Percentiles rank a stretch among this genome's conserved stretches.
Conservation (phyloP, 1,284 basidiomycete genomes). For the Malassezia psittaci region DNA sequence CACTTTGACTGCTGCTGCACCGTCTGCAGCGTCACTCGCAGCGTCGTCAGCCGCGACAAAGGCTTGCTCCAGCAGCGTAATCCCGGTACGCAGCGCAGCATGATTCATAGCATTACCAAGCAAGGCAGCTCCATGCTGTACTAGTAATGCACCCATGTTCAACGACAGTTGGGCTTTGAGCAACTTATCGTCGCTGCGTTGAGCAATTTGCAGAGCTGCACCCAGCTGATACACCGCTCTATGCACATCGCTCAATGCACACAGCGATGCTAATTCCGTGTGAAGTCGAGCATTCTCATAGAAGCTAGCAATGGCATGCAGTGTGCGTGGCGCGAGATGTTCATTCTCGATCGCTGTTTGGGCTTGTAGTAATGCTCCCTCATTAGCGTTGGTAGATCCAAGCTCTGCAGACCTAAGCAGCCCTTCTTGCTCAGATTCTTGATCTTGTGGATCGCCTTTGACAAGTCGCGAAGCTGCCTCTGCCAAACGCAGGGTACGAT, state of each 20-base stretch:
- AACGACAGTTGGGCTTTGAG: constrained; percentile 25
- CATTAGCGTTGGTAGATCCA: not conserved
- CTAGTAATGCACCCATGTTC: constrained; percentile 30
- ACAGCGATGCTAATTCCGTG: constrained; percentile 10
- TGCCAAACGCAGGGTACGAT: constrained; percentile 29
- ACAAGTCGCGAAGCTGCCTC: constrained; percentile 28
- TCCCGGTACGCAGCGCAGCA: constrained; percentile 21
- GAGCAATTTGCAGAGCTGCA: constrained; percentile 22
- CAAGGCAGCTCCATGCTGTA: constrained; percentile 21
- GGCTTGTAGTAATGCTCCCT: constrained; percentile 17
- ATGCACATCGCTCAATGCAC: constrained; percentile 2
- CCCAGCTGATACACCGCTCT: constrained; percentile 25
- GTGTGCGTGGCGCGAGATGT: constrained; percentile 16
- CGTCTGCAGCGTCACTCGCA: constrained; percentile 17
- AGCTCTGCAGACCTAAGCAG: too few species aligned
- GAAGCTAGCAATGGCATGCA: constrained; percentile 3
- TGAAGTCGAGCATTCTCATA: constrained; percentile 9
- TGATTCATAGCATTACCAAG: constrained; percentile 13
- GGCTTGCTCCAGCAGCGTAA: constrained; percentile 24
- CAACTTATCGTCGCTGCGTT: constrained; percentile 12
- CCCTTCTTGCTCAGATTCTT: constrained; percentile 2
- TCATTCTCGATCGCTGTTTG: constrained; percentile 27
- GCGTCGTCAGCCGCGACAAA: constrained; percentile 12
- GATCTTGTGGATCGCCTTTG: constrained; percentile 13
- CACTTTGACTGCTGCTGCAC: constrained; percentile 23